Percentiles rank a stretch among this genome's conserved stretches.
These are phyloP conservation scores for Lentinus polychrous DNA, from an alignment of 1,284 basidiomycete genomes.

Conservation along the genomic window DNA sequence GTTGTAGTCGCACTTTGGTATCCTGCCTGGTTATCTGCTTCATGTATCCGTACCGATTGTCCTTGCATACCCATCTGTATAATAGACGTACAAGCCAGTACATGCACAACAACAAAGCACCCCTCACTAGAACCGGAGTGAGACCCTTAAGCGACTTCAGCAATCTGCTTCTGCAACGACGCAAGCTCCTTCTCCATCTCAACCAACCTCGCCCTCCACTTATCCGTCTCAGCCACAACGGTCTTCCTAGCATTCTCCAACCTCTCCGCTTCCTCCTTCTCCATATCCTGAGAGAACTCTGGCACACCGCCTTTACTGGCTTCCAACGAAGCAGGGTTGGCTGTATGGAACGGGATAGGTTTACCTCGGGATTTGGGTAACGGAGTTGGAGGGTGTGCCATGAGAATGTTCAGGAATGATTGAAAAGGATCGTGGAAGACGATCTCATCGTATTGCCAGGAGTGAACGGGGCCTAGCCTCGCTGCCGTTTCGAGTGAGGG, in stretches of 20 bases:
- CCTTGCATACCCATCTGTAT: background rate
- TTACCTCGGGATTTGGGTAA: conserved; percentile 59
- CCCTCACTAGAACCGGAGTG: background rate
- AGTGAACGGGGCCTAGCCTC: conserved; percentile 77
- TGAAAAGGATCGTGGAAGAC: conserved; percentile 95
- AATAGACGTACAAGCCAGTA: background rate
- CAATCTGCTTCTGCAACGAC: conserved; percentile 47
- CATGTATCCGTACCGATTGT: conserved; percentile 1
- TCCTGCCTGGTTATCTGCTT: conserved; percentile 10
- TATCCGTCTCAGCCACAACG: conserved; percentile 60
- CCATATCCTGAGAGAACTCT: conserved; percentile 81
- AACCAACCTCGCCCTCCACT: conserved; percentile 50
- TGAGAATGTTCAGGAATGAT: conserved; percentile 80
- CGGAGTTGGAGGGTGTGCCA: conserved; percentile 78
- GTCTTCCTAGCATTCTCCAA: conserved; percentile 73
- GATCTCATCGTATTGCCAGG: conserved; percentile 99
- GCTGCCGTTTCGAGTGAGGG: conserved; percentile 58
- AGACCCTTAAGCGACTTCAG: conserved; percentile 9
- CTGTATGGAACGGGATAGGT: conserved; percentile 66
- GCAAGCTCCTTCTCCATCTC: conserved; percentile 73
- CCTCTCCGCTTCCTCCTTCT: conserved; percentile 77
- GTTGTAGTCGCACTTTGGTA: conserved; percentile 39
- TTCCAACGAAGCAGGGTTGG: conserved; percentile 55
- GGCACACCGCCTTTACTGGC: conserved; percentile 61
- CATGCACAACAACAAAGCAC: background rate